phyloP scores from a whole-genome alignment of 805 yeast species.

The Starmera quercuum region DNA sequence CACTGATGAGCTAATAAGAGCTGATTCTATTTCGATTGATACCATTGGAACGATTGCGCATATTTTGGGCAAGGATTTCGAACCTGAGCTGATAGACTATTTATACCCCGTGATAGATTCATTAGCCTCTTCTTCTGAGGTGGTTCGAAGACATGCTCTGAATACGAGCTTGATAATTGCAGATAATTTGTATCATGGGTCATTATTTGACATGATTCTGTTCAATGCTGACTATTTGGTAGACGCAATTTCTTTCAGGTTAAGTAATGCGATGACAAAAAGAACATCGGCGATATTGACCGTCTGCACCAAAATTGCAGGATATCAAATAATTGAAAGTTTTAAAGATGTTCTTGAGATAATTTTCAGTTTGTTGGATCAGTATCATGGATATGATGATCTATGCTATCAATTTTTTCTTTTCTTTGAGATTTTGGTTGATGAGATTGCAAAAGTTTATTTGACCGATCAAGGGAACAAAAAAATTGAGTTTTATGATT shows the following conservation, averaged over 20 bases:
- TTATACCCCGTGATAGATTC: constrained; percentile 68
- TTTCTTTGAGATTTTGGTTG: constrained; percentile 56
- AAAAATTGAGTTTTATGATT: constrained; percentile 14
- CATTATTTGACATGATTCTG: constrained; percentile 46
- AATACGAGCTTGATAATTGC: constrained; percentile 45
- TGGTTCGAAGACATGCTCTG: constrained; percentile 44
- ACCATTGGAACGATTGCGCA: constrained; percentile 29
- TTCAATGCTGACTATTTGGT: constrained; percentile 75
- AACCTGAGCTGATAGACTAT: constrained; percentile 57
- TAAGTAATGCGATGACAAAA: constrained; percentile 64
- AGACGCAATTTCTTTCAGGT: constrained; percentile 64
- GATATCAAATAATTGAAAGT: constrained; percentile 53
- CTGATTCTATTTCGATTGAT: constrained; percentile 32
- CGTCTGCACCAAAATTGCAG: constrained; percentile 65
- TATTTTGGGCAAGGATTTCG: constrained; percentile 16
- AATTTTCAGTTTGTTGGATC: constrained; percentile 70
- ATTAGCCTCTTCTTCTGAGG: constrained; percentile 47
- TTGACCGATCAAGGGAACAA: constrained; percentile 19
- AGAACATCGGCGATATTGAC: constrained; percentile 69
- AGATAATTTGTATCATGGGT: constrained; percentile 41
- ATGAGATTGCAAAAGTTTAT: constrained; percentile 35
- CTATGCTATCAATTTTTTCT: constrained; percentile 68
- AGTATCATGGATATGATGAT: constrained; percentile 73
- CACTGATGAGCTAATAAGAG: constrained; percentile 7
- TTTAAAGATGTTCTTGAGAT: constrained; percentile 69